phyloP scores from a whole-genome alignment of 352 stramenopile genomes.

The Peronospora tabacina region DNA sequence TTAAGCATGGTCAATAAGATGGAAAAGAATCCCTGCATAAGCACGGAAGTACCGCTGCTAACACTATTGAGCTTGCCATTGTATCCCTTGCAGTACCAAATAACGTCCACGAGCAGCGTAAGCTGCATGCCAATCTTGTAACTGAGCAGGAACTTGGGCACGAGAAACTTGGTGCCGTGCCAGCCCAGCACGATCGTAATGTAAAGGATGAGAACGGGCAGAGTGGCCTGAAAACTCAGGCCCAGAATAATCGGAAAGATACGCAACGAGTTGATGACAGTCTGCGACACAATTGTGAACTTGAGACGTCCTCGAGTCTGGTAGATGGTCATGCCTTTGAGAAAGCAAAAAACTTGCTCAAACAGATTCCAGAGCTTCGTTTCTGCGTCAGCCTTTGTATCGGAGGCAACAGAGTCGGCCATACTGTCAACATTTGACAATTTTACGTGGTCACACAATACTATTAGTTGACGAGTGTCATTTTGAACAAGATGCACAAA shows the following conservation, averaged over 20 bases:
- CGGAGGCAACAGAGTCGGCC: conserved; percentile 69
- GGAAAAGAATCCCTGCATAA: conserved; percentile 85
- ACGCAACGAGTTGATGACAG: conserved; percentile 70
- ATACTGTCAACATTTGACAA: conserved; percentile 33
- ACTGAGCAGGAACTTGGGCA: conserved; percentile 76
- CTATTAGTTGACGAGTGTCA: too few relatives aligned
- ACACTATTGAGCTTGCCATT: conserved; percentile 80
- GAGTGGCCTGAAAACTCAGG: conserved; percentile 71
- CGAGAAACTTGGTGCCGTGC: conserved; percentile 85
- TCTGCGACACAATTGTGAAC: conserved; percentile 84
- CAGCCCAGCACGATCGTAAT: conserved; percentile 81
- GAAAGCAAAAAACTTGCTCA: conserved; percentile 81
- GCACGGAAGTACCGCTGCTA: conserved; percentile 65
- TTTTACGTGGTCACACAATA: conserved; percentile 5
- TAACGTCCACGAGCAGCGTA: conserved; percentile 73
- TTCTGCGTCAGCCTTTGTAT: conserved; percentile 48
- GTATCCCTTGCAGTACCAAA: conserved; percentile 84
- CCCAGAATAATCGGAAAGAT: conserved; percentile 84
- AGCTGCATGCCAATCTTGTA: conserved; percentile 89
- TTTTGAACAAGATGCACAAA: neutral
- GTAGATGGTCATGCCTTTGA: conserved; percentile 87
- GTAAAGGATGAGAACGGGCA: conserved; percentile 82
- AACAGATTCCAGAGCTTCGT: conserved; percentile 74
- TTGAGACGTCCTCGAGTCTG: conserved; percentile 68
- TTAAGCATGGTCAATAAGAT: conserved; percentile 75